These are phyloP conservation scores for Solanum pinnatisectum DNA, from an alignment of 257 asterid species.

Conservation along the genomic window DNA sequence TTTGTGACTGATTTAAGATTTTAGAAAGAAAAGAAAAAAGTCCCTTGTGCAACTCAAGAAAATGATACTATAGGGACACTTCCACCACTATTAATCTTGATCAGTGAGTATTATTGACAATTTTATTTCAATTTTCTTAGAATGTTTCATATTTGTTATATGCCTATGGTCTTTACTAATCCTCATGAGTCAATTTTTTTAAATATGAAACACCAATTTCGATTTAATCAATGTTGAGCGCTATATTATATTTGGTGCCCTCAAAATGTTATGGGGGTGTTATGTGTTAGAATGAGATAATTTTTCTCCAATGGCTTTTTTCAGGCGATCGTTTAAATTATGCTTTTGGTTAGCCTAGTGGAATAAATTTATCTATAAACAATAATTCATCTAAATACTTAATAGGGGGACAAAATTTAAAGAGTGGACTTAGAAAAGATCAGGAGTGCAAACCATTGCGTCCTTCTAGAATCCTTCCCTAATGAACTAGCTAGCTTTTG, in stretches of 20 bases:
- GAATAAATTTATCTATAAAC: too few relatives aligned
- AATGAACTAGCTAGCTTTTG: too few relatives aligned
- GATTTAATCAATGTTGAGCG: not conserved
- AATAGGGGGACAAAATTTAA: not conserved
- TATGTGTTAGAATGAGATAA: too few relatives aligned
- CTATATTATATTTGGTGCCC: not conserved
- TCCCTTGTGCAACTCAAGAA: not conserved
- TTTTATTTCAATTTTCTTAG: not conserved
- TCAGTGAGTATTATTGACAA: conserved; percentile 26
- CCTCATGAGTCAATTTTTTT: not conserved
- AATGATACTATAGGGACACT: conserved; percentile 3
- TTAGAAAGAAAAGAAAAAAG: not conserved
- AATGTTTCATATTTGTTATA: not conserved
- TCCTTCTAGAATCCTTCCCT: too few relatives aligned
- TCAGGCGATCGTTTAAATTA: too few relatives aligned
- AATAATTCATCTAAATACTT: not conserved
- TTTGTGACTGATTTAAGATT: not conserved
- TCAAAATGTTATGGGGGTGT: too few relatives aligned
- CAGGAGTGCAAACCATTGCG: too few relatives aligned
- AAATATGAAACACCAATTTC: not conserved
- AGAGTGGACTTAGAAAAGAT: too few relatives aligned
- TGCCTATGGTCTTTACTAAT: not conserved
- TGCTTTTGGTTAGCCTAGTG: too few relatives aligned
- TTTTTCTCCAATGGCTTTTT: too few relatives aligned
- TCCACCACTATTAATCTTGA: conserved; percentile 39